Evolutionary conservation across 805 yeast genomes (phyloP).

Genomic region (Cyberlindnera amylophila): DNA sequence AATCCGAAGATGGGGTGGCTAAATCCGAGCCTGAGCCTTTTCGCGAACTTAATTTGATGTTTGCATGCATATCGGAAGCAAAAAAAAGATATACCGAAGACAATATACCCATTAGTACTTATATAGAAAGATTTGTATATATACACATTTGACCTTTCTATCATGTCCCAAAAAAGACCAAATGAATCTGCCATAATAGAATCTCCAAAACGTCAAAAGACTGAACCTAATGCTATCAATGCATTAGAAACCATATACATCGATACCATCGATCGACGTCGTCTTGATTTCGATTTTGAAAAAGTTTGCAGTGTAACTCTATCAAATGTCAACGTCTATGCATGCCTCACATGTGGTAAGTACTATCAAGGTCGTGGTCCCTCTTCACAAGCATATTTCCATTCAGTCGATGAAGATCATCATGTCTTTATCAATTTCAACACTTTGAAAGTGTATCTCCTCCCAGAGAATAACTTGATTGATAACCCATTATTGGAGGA

Average conservation of each 20-base stretch:
- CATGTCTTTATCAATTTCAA: slow-evolving; percentile 58
- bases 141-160: no score
- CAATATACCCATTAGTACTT: no score
- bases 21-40: no score
- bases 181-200: no score
- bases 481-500: slow-evolving; percentile 41
- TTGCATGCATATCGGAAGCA: no score
- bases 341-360: slow-evolving; percentile 72
- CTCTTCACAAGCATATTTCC: slow-evolving; percentile 64
- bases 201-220: no score
- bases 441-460: slow-evolving; percentile 44
- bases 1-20: no score
- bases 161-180: no score
- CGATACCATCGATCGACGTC: slow-evolving; percentile 30
- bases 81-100: no score
- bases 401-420: slow-evolving; percentile 59
- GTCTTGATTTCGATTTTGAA: slow-evolving; percentile 64
- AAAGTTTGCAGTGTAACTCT: slow-evolving; percentile 62
- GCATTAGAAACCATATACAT: slow-evolving; percentile 20
- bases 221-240: no score
- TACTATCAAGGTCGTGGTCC: slow-evolving; percentile 65
- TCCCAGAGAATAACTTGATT: slow-evolving; percentile 61
- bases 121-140: no score
- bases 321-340: slow-evolving; percentile 58
- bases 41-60: no score